These are phyloP conservation scores for Rhizoclosmatium globosum DNA, from an alignment of 192 early-diverging fungal species.

Conservation along the genomic window DNA sequence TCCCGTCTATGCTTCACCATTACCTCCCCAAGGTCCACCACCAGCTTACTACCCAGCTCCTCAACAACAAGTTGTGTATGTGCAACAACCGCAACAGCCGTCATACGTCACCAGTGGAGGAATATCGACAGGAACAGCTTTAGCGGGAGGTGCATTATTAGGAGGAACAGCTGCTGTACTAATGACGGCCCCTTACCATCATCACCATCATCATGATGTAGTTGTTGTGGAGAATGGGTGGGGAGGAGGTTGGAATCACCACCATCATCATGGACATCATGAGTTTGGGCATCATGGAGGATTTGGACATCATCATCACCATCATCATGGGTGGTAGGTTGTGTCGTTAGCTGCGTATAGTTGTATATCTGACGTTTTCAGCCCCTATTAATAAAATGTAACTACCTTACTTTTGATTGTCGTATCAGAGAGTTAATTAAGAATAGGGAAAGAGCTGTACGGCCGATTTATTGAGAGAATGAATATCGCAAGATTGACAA, in stretches of 20 bases:
- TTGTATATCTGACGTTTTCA: no score
- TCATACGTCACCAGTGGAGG: background rate
- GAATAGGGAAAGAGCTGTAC: no score
- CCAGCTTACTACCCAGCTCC: no score
- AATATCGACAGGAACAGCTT: conserved; percentile 1
- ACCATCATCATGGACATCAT: background rate
- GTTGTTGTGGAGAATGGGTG: background rate
- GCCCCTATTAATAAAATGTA: no score
- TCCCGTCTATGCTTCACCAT: no score
- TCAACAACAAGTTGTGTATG: no score
- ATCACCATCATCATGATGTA: background rate
- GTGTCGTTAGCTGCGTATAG: background rate
- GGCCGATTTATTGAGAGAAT: no score
- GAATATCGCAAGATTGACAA: no score
- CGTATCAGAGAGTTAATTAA: no score
- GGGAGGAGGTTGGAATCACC: background rate
- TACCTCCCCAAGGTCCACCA: no score
- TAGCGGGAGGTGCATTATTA: conserved; percentile 10
- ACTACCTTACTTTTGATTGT: no score
- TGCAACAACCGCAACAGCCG: no score
- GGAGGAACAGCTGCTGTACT: conserved; percentile 2
- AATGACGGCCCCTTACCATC: background rate
- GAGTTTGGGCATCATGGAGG: background rate
- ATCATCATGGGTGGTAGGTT: background rate
- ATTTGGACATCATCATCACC: background rate